Evolutionary conservation across 805 yeast genomes (phyloP), one percentile per base, ranked within the genome.

Genomic region (Vanderwaltozyma polyspora): DNA sequence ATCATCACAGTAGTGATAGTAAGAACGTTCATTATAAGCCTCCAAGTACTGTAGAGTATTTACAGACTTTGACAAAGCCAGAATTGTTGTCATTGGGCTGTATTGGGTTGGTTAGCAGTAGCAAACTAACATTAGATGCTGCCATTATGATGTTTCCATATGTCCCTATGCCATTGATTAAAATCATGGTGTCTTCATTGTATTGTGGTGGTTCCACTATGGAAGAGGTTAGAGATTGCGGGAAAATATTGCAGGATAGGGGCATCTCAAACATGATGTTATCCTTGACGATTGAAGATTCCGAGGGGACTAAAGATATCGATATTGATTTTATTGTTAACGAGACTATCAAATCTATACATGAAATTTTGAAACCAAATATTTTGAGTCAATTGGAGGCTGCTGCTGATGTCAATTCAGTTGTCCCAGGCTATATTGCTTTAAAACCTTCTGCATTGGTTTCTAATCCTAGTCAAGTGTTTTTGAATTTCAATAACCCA

Each of bases 241-340:
- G 94, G 34, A 62, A 66, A 36, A 64, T 74, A 38, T 67, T 87
- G 44, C 66, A 74, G 35, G 57, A 68, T 33, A 68, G 94, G 40
- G 94, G 94, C 8, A 81, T 86, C 51, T 74, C 82, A 45, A 89
- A 87, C 64, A 84, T 87, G 94, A 85, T 87, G 94, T 64, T 87
- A n/a, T 79, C 93, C 1, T 73, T 85, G 55, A 84, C 95, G 12
- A 86, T 87, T 34, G 97, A 87, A 60, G 94, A 91, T 36, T 79
- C 95, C 35, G 83, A 83, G 43, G 95, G 94, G 25, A 71, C 70
- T 38, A 69, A 72, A 51, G 64, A 72, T 57, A 49, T 68, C 28
- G 76, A 74, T 56, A 74, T 78, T 25, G 51, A 68, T 27, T 65
- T 64, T 42, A 79, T 82, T 39, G 74, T 80, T 25, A 47, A 58